Conservation (phyloP, 345 rosid genomes). For the Salix caprea region DNA sequence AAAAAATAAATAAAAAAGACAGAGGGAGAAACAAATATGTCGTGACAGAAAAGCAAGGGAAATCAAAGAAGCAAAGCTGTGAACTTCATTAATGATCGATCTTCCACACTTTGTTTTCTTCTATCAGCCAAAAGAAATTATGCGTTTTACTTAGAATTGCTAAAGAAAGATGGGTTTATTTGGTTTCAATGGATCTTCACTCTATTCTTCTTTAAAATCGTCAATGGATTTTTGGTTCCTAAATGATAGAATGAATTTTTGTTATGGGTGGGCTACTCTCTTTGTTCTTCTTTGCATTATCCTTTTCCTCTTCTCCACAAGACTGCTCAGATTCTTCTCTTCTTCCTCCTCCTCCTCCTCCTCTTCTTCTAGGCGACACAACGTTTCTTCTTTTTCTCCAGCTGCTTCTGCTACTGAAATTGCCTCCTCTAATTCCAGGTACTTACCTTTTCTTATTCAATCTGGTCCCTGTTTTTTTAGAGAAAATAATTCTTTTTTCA, state of each 20-base stretch:
- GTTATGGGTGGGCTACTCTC: constrained; percentile 28
- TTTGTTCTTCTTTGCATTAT: neutral
- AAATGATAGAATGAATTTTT: neutral
- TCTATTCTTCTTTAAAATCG: neutral
- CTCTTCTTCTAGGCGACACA: neutral
- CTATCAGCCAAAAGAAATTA: too few relatives aligned
- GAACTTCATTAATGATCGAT: too few relatives aligned
- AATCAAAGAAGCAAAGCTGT: too few relatives aligned
- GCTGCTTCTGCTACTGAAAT: neutral
- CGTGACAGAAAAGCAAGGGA: too few relatives aligned
- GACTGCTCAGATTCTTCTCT: neutral
- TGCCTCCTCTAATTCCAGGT: neutral
- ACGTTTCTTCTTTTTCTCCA: neutral
- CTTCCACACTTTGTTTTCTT: too few relatives aligned
- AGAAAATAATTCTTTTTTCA: too few relatives aligned
- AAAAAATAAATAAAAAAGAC: too few relatives aligned
- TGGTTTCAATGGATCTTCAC: neutral
- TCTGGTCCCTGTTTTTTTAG: too few relatives aligned
- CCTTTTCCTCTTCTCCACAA: neutral
- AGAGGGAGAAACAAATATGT: too few relatives aligned
- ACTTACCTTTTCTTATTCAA: neutral
- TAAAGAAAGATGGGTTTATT: too few relatives aligned
- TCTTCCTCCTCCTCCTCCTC: neutral
- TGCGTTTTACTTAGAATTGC: too few relatives aligned
- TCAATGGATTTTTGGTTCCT: constrained; percentile 16